phyloP scores from a whole-genome alignment of 108 stramenopile genomes.

The Pseudonitzschia pungens region DNA sequence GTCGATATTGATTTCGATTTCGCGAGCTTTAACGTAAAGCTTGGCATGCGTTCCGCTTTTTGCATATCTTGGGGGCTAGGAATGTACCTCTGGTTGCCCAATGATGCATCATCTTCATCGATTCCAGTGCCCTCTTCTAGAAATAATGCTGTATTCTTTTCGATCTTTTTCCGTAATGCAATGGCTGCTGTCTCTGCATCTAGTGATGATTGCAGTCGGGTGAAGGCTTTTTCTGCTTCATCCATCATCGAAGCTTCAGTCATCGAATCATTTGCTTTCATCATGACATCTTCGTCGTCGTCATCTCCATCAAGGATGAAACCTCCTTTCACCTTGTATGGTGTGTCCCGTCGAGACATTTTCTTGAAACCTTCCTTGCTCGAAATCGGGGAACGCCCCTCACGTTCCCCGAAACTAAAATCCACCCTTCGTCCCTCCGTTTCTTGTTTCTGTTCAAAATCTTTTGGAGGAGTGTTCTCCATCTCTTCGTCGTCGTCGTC shows the following conservation, averaged over 20 bases:
- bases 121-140: constrained; percentile 12
- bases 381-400: constrained; percentile 49
- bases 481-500: constrained; percentile 66
- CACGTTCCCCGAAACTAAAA: constrained; percentile 59
- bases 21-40: constrained; percentile 33
- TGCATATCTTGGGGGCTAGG: constrained; percentile 19
- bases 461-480: background rate
- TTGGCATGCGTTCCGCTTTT: constrained; percentile 8
- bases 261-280: constrained; percentile 4
- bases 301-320: constrained; percentile 23
- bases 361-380: constrained; percentile 13
- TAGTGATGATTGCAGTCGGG: constrained; percentile 9
- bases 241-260: constrained; percentile 18
- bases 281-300: constrained; percentile 29
- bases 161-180: constrained; percentile 6
- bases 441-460: constrained; percentile 1
- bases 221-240: constrained; percentile 24
- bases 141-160: constrained; percentile 17
- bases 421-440: constrained; percentile 20
- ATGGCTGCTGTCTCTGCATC: background rate
- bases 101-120: background rate
- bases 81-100: constrained; percentile 7
- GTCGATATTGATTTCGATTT: constrained; percentile 21
- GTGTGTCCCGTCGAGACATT: constrained; percentile 22
- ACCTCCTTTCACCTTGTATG: constrained; percentile 23